Conservation (phyloP, 2,329 filamentous ascomycete genomes). For the Aspergillus quadricinctus region DNA sequence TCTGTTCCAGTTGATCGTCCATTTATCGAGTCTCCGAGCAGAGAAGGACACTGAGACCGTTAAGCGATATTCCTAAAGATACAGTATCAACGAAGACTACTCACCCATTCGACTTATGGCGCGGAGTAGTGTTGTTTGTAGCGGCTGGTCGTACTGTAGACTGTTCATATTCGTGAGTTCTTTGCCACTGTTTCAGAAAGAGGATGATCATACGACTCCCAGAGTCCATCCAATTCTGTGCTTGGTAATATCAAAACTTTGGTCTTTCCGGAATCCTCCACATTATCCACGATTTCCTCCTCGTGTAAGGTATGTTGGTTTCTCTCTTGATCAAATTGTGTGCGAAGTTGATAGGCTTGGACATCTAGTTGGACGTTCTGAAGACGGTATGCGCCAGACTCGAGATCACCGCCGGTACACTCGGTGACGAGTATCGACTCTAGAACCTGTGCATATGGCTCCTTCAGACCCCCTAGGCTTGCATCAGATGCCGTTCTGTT, state of each 20-base stretch:
- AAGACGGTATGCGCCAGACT: conserved; percentile 25
- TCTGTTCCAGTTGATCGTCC: conserved; percentile 44
- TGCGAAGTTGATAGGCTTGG: conserved; percentile 38
- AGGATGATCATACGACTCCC: conserved; percentile 37
- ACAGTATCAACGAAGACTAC: not conserved
- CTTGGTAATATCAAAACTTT: conserved; percentile 35
- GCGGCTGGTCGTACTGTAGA: conserved; percentile 41
- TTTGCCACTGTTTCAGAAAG: not conserved
- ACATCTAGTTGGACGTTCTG: conserved; percentile 38
- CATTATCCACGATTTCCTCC: conserved; percentile 11
- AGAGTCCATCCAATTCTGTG: conserved; percentile 38
- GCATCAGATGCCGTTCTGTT: conserved; percentile 2
- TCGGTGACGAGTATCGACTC: conserved; percentile 36
- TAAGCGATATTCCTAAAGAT: not conserved
- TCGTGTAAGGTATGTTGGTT: conserved; percentile 16
- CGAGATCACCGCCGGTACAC: conserved; percentile 28
- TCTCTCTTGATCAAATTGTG: conserved; percentile 17
- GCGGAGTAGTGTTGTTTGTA: conserved; percentile 40
- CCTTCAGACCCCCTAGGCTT: conserved; percentile 21
- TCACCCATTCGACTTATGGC: conserved; percentile 38
- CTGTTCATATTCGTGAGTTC: conserved; percentile 12
- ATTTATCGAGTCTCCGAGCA: conserved; percentile 32
- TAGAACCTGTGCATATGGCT: conserved; percentile 23
- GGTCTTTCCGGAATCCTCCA: conserved; percentile 28
- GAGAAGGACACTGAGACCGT: conserved; percentile 24